These are phyloP conservation scores for Podospora didyma DNA, from an alignment of 495 filamentous ascomycete species.

Conservation along the genomic window DNA sequence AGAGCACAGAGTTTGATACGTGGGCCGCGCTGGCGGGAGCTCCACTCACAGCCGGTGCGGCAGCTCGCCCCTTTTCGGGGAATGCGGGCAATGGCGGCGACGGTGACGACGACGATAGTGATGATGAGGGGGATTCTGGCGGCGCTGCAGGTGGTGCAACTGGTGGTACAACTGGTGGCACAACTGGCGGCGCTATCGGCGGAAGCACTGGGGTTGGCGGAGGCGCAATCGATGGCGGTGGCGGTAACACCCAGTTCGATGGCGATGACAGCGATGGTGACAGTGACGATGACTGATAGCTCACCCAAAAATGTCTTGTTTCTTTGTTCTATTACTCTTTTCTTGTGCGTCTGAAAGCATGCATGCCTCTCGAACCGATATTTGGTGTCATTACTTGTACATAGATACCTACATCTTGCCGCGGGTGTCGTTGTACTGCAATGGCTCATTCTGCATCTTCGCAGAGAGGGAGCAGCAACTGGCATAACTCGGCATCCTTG, in stretches of 20 bases:
- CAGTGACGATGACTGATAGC: neutral
- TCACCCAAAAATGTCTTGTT: neutral
- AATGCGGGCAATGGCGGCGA: slow-evolving; percentile 8
- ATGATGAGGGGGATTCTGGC: slow-evolving; percentile 1
- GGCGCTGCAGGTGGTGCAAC: neutral
- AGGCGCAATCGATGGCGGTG: too few species aligned
- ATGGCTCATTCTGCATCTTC: too few species aligned
- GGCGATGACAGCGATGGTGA: slow-evolving; percentile 4
- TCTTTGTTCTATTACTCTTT: neutral
- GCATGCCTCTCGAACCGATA: neutral
- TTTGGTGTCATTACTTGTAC: neutral
- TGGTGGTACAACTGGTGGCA: neutral
- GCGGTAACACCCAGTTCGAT: neutral
- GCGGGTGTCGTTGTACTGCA: too few species aligned
- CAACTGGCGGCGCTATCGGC: neutral
- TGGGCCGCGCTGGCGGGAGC: slow-evolving; percentile 22
- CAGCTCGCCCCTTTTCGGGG: slow-evolving; percentile 1
- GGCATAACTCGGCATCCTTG: too few species aligned
- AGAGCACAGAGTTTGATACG: slow-evolving; percentile 24
- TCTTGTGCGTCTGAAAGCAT: neutral
- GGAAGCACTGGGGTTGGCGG: neutral
- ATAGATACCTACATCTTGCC: neutral
- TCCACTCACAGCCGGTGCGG: neutral
- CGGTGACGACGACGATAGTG: slow-evolving; percentile 6
- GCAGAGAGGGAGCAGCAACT: too few species aligned